Base-by-base conservation (phyloP, 208 protist species). In the Zelonia costaricensis region DNA sequence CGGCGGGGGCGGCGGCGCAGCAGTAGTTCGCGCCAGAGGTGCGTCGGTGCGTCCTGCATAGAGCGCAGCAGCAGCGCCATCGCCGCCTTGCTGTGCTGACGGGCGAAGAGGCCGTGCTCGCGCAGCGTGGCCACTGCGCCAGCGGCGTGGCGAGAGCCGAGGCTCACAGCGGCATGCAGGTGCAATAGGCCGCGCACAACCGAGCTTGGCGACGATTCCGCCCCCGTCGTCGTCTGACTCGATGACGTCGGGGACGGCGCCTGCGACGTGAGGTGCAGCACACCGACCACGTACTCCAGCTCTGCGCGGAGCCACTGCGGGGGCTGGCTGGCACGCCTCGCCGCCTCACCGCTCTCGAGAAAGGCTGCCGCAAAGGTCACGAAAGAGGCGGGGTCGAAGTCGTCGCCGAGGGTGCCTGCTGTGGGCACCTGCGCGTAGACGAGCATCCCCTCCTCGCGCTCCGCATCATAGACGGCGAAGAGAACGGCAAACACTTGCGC, bases 21-120 rank as follows among this genome's bases (percentile, higher is more conserved):
- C 40, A 86, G 65, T 45, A 87, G 54, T 67, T 79, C 57, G 5
- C 67, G 61, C 60, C 76, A 76, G 25, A 93, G 64, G 60, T 81
- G 42, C 27, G 38, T 62, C 0, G 60, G 31, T 10, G 40, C 58
- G 7, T 61, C 36, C 4, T 44, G 22, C 61, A 88, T 78, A 1
- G 79, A 73, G 4, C 22, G 46, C 38, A 66, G 53, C 4, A 95
- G 58, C 31, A 91, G 54, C 20, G 45, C 45, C 28, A 72, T 42
- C 10, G 84, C 58, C 2, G 65, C 66, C 67, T 80, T 82, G 47
- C 36, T 38, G 43, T 84, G 75, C 53, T 85, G 79, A 1, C 62
- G 59, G 13, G 66, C 23, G 16, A 81, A 65, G 8, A 95, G 78
- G 28, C 89, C 86, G 42, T 91, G 76, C 46, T 90, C 82, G 20